Evolutionary conservation across 2,329 filamentous ascomycete genomes (phyloP), one percentile per base, ranked within the genome.

Genomic region (Akanthomyces lecanii): DNA sequence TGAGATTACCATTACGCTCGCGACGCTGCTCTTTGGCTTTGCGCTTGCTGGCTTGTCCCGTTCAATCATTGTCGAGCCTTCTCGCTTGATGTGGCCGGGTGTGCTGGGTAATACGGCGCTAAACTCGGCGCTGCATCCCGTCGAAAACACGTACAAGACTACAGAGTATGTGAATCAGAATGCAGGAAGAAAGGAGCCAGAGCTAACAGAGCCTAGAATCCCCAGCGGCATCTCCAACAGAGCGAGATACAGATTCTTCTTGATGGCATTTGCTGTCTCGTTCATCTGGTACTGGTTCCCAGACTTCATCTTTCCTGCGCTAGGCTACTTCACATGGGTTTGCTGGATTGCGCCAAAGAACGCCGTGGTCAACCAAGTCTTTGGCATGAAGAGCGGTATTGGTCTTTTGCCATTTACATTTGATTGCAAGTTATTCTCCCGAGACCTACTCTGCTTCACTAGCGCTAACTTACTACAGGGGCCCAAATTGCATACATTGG

Each of bases 261-360:
- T 77, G n/a, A 66, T 76, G 33, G 70, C 75, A 1, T 74, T 75
- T 8, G 42, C 65, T 11, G 70, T 68, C 4, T 72, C 75, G 0
- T 79, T 79, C 45, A 66, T 74, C 3, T 80, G 79, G 79, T 83
- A 82, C 63, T 83, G 78, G 75, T 77, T 83, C 54, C 81, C 80
- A 2, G 80, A 78, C 10, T 70, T 80, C 61, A 76, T 81, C 38
- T 81, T 80, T 59, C 78, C 74, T 0, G 78, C 75, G 0, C 66
- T 81, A 16, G 76, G 75, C 42, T 79, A 79, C 65, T 78, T 80
- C 64, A 77, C 74, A 12, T 81, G 75, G 77, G 76, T 79, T 23
- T 79, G 76, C 66, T 82, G 79, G 80, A 79, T 80, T 30, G 78
- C 75, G 0, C 80, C 78, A 0, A 75, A 79, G 55, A 80, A 82